Evolutionary conservation across 1,284 basidiomycete genomes (phyloP), one percentile per base, ranked within the genome.

Genomic region (Microbotryomycetes sp.): DNA sequence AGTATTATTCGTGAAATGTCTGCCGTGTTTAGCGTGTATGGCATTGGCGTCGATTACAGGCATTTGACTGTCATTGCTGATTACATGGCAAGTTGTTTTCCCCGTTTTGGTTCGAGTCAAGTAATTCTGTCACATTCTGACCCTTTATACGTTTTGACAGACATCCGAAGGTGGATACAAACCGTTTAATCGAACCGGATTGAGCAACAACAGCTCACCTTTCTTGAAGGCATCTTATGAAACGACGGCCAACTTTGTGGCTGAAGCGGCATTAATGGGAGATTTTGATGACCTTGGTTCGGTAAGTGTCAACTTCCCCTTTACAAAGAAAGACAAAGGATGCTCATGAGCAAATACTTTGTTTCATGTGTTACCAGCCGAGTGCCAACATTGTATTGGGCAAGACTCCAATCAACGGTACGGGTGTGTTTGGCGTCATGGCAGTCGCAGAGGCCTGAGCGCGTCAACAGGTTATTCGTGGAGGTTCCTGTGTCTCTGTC

Each of bases 51-150:
- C 59, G 87, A 97, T 77, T 85, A 84, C 71, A 85, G 96, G 59
- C 96, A 99, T 80, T 80, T 98, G 59, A 92, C 93, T 73, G 82
- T 99, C 64, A 97, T 99, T 74, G 96, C 96, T 32, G 96, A 99
- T 77, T 99, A 98, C 76, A 97, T 97, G 92, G 91, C 92, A 73
- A 68, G 86, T 77, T 54, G 25, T 51, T 16, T 55, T 7, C 29
- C 50, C 32, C 42, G 19, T 45, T 54, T 56, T 56, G 19, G 45
- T 29, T 9, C 50, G n/a, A n/a, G n/a, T n/a, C 4, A 7, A 22
- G 49, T 15, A 1, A 15, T 25, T n/a, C 3, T 47, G 25, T 32
- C 15, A 28, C 45, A 2, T 28, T 28, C 31, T 53, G n/a, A n/a
- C n/a, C n/a, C 56, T 26, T 53, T 52, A 42, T 28, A 6, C 48